These are phyloP conservation scores for Pichiaceae sp. DNA, from an alignment of 1,139 yeast genomes.

Conservation along the genomic window DNA sequence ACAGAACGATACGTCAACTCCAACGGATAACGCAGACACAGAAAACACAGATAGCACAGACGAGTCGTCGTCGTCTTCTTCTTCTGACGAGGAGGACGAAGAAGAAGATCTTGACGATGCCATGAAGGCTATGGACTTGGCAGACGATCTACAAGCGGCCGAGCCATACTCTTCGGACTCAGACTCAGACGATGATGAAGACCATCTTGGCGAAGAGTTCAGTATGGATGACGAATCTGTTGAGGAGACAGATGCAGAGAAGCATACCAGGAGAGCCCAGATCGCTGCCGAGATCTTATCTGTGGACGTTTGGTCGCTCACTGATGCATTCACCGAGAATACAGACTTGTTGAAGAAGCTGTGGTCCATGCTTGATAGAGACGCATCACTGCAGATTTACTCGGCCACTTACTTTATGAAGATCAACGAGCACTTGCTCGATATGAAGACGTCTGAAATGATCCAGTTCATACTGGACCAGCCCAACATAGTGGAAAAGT, in stretches of 20 bases:
- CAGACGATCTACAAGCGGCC: slow-evolving; percentile 3
- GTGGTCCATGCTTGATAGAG: slow-evolving; percentile 71
- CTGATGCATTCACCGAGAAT: slow-evolving; percentile 84
- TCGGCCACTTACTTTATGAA: slow-evolving; percentile 88
- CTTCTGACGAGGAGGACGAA: neutral
- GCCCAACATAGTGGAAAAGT: slow-evolving; percentile 54
- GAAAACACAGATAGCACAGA: neutral
- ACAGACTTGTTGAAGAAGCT: slow-evolving; percentile 54
- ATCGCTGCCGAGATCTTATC: slow-evolving; percentile 86
- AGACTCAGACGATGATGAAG: slow-evolving; percentile 7
- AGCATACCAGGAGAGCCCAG: slow-evolving; percentile 63
- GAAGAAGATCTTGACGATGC: neutral
- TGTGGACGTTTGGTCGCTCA: slow-evolving; percentile 91
- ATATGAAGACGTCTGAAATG: slow-evolving; percentile 84
- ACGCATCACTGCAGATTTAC: slow-evolving; percentile 59
- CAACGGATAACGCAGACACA: neutral
- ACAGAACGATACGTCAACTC: neutral
- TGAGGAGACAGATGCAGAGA: slow-evolving; percentile 38
- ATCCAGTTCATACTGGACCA: slow-evolving; percentile 62
- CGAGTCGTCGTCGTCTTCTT: neutral
- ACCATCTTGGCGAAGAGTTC: slow-evolving; percentile 3
- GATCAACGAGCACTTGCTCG: slow-evolving; percentile 85
- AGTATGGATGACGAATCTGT: slow-evolving; percentile 27
- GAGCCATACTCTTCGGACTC: slow-evolving; percentile 10
- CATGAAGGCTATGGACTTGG: neutral